These are phyloP conservation scores for Grosmannia serpens DNA, from an alignment of 2,329 filamentous ascomycete genomes.

Conservation along the genomic window DNA sequence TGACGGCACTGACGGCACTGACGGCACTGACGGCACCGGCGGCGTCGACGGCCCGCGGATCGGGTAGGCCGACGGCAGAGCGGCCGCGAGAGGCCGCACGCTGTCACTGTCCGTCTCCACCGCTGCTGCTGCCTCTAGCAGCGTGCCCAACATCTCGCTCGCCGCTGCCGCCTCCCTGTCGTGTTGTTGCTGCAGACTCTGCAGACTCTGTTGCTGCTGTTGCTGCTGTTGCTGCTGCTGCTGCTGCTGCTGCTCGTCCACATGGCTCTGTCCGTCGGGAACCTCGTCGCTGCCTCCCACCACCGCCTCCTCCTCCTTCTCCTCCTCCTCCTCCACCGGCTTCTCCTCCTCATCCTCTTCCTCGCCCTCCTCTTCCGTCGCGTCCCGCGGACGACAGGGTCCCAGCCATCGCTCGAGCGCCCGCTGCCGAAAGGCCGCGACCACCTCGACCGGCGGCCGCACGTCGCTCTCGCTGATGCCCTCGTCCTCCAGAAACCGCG, in stretches of 20 bases:
- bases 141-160: neutral
- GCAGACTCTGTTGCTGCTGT: too few species aligned
- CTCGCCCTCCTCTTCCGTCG: conserved; percentile 2
- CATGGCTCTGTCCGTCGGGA: conserved; percentile 2
- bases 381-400: conserved; percentile 3
- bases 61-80: neutral
- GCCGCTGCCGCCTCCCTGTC: neutral
- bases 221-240: neutral
- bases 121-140: neutral
- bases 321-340: conserved; percentile 4
- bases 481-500: conserved; percentile 15
- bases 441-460: neutral
- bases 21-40: neutral
- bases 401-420: conserved; percentile 12
- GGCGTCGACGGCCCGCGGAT: neutral
- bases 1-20: too few species aligned
- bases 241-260: conserved; percentile 11
- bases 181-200: too few species aligned
- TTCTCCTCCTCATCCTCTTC: conserved; percentile 15
- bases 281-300: neutral
- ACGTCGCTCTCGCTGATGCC: conserved; percentile 15
- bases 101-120: neutral
- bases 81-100: neutral
- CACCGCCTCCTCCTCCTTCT: conserved; percentile 9
- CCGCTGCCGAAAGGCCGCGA: conserved; percentile 10